A percentile compares a stretch with the other conserved stretches of the same genome.
Evolutionary conservation across 75 land plant genomes (phyloP).

Genomic region (Azolla pinnata): DNA sequence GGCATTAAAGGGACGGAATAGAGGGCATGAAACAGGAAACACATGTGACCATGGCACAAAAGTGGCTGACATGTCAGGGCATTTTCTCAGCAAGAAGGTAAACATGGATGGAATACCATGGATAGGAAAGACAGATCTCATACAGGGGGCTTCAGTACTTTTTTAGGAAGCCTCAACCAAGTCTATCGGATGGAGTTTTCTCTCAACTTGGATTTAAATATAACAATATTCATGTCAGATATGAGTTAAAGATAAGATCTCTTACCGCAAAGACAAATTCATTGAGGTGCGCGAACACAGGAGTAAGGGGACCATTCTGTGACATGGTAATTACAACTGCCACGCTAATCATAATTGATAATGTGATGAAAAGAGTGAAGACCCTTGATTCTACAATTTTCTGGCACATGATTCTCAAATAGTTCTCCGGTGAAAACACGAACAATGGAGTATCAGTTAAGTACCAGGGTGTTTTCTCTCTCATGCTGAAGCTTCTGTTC

Average conservation of each 20-base stretch:
- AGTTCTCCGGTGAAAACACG: slow-evolving; percentile 12
- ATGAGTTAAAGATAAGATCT: neutral
- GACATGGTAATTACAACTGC: slow-evolving; percentile 3
- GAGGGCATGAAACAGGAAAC: no score
- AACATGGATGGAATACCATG: no score
- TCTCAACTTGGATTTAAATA: neutral
- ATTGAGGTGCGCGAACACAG: slow-evolving; percentile 1
- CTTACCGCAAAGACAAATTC: slow-evolving; percentile 3
- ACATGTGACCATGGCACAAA: no score
- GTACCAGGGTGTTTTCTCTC: slow-evolving; percentile 24
- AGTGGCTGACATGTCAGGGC: no score
- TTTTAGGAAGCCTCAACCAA: no score
- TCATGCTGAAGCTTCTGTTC: slow-evolving; percentile 2
- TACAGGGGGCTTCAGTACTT: no score
- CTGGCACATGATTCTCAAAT: slow-evolving; percentile 5
- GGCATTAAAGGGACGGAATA: no score
- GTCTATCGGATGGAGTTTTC: no score
- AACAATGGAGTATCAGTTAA: slow-evolving; percentile 17
- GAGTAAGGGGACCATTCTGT: neutral
- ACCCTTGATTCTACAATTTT: neutral
- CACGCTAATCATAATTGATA: neutral
- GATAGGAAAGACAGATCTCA: no score
- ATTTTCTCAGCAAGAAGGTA: no score
- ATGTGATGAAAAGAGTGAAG: neutral
- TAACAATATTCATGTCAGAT: neutral